Conservation (phyloP, 2,329 filamentous ascomycete species). For the Neonectria faginata region DNA sequence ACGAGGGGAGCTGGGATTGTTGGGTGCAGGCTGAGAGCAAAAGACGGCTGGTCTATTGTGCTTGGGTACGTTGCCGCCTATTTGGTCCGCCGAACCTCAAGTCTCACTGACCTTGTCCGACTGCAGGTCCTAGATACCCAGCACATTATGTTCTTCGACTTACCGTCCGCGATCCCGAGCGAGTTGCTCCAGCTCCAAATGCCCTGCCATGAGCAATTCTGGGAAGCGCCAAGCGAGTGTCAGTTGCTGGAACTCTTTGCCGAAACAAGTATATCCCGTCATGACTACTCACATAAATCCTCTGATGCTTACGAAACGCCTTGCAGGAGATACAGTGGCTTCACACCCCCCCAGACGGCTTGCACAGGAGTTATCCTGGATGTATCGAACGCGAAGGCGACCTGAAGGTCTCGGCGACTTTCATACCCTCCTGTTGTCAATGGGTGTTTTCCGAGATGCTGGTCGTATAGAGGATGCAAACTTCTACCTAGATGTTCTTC, state of each 20-base stretch:
- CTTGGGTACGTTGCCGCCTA: neutral
- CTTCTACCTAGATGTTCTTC: neutral
- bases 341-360: neutral
- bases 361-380: neutral
- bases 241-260: neutral
- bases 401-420: neutral
- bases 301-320: neutral
- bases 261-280: neutral
- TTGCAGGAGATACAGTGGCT: neutral
- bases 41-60: neutral
- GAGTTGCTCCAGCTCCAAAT: neutral
- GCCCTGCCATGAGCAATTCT: neutral
- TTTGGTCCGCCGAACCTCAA: too few species aligned
- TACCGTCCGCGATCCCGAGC: neutral
- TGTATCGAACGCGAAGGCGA: neutral
- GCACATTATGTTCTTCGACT: neutral
- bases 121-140: neutral
- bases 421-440: neutral
- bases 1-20: neutral
- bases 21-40: slow-evolving; percentile 2
- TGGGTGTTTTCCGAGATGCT: neutral
- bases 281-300: neutral
- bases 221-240: neutral
- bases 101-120: neutral
- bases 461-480: neutral